Conservation (phyloP, 495 filamentous ascomycete species). For the Amphirosellinia nigrospora region DNA sequence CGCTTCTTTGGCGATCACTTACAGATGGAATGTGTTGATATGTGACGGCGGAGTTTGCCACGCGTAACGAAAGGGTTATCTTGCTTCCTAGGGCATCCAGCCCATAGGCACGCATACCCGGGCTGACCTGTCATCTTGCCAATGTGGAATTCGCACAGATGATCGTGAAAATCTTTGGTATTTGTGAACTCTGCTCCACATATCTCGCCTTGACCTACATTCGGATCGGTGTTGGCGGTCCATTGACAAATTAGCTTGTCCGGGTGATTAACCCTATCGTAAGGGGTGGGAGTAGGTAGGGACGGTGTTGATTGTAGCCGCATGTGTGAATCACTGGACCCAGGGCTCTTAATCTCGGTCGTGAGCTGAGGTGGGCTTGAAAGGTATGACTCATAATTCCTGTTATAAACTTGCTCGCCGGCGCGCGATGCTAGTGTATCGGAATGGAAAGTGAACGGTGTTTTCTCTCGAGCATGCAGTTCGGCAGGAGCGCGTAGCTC, state of each 20-base stretch:
- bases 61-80: slow-evolving; percentile 50
- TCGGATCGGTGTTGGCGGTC: slow-evolving; percentile 29
- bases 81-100: slow-evolving; percentile 49
- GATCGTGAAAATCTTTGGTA: slow-evolving; percentile 43
- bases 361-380: slow-evolving; percentile 3
- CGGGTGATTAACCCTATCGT: neutral
- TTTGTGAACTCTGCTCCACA: slow-evolving; percentile 35
- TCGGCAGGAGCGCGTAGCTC: slow-evolving; percentile 32
- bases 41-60: slow-evolving; percentile 67
- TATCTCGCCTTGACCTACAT: slow-evolving; percentile 20
- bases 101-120: slow-evolving; percentile 54
- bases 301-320: neutral
- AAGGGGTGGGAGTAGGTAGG: neutral
- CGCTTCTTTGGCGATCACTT: slow-evolving; percentile 37
- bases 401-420: slow-evolving; percentile 5
- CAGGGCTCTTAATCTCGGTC: neutral
- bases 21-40: slow-evolving; percentile 68
- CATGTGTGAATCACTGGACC: neutral
- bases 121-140: slow-evolving; percentile 45
- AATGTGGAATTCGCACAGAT: slow-evolving; percentile 50
- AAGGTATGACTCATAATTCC: slow-evolving; percentile 7
- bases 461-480: slow-evolving; percentile 21
- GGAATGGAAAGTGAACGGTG: slow-evolving; percentile 17
- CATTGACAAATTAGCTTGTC: slow-evolving; percentile 42
- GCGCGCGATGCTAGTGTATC: slow-evolving; percentile 2